Conservation (phyloP, 176 grass and related monocot genomes). For the sorghum (Sorghum bicolor) region DNA sequence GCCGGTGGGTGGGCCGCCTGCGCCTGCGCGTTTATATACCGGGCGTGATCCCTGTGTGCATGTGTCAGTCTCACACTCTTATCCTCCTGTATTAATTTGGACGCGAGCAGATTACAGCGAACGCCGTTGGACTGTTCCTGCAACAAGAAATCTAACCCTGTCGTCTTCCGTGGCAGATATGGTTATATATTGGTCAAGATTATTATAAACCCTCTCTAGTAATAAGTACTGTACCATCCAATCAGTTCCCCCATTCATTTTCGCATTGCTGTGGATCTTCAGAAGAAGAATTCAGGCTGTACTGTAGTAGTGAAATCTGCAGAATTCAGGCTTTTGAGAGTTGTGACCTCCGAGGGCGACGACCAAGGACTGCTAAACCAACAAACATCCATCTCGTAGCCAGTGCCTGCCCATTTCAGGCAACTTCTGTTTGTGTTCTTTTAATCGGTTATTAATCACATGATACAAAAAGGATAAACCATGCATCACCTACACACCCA, state of each 20-base stretch:
- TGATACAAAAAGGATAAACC: neutral
- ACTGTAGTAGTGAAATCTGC: neutral
- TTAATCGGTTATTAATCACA: neutral
- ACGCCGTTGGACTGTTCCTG: slow-evolving; percentile 12
- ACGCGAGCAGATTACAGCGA: slow-evolving; percentile 15
- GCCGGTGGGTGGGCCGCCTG: slow-evolving; percentile 25
- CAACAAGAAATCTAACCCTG: neutral
- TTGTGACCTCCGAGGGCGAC: too few relatives aligned
- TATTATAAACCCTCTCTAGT: neutral
- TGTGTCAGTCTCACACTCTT: neutral
- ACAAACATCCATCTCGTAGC: slow-evolving; percentile 17
- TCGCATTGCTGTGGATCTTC: neutral
- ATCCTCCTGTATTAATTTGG: slow-evolving; percentile 29
- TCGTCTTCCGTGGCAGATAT: neutral
- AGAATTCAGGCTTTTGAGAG: too few relatives aligned
- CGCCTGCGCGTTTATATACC: slow-evolving; percentile 23
- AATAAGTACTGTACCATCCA: neutral
- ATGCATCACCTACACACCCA: neutral
- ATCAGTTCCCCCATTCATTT: neutral
- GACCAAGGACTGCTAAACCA: neutral
- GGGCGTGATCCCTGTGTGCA: neutral
- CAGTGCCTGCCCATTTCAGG: neutral
- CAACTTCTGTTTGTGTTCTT: neutral
- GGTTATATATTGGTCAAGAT: neutral
- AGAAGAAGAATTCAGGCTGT: neutral